Evolutionary conservation across 2,329 filamentous ascomycete genomes (phyloP).

Genomic region (Colletotrichum orchidophilum): DNA sequence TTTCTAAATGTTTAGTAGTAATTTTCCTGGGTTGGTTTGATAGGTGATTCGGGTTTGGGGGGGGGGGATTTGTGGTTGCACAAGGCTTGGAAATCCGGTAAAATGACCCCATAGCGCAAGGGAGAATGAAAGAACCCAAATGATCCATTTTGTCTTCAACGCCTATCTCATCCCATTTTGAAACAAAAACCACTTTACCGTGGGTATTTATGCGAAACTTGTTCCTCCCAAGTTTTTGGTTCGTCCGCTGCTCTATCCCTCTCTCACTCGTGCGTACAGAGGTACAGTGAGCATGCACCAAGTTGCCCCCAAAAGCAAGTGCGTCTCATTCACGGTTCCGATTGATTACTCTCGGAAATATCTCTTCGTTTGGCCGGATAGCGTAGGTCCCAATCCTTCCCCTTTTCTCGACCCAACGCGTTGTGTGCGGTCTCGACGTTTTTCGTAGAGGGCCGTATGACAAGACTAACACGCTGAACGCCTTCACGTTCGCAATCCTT

Average conservation of each 20-base stretch:
- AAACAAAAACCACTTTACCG: constrained; percentile 38
- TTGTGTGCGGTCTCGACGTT: not conserved
- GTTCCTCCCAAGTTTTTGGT: not conserved
- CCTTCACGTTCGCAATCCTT: constrained; percentile 8
- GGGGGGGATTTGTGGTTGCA: constrained; percentile 2
- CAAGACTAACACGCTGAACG: constrained; percentile 19
- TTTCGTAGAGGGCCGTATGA: not conserved
- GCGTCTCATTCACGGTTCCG: not conserved
- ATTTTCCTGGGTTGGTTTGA: not conserved
- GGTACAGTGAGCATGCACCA: not conserved
- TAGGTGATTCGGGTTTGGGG: not conserved
- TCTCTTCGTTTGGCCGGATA: not conserved
- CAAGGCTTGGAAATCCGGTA: not conserved
- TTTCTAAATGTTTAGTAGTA: not conserved
- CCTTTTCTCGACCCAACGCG: not conserved
- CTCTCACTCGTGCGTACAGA: not conserved
- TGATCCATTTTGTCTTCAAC: constrained; percentile 45
- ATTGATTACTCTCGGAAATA: not conserved
- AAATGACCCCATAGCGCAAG: constrained; percentile 2
- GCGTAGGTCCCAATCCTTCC: not conserved
- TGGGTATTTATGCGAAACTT: constrained; percentile 28
- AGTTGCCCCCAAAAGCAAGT: not conserved
- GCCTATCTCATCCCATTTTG: constrained; percentile 46
- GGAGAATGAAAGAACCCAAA: constrained; percentile 7
- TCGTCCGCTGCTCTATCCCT: constrained; percentile 1